Percentiles rank a stretch among this genome's conserved stretches.
Conservation (phyloP, 2,329 filamentous ascomycete species). For the Graphilbum fragrans region DNA sequence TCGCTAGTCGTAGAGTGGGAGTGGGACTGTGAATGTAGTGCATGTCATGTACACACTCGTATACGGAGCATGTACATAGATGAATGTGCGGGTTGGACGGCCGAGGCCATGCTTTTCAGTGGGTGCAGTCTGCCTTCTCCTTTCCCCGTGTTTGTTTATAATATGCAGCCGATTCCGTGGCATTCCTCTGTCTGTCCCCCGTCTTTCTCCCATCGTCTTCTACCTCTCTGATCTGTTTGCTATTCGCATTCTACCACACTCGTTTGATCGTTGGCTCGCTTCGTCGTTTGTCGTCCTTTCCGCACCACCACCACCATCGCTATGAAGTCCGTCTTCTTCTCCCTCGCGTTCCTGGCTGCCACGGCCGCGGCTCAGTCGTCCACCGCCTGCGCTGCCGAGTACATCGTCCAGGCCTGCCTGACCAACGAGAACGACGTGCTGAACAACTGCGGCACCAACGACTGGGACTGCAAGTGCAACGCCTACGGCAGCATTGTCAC, state of each 20-base stretch:
- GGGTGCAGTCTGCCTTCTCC: too few species aligned
- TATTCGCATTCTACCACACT: not conserved
- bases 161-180: too few species aligned
- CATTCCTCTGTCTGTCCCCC: too few species aligned
- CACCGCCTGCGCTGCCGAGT: conserved; percentile 9
- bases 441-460: conserved; percentile 22
- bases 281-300: not conserved
- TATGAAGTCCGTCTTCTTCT: conserved; percentile 7
- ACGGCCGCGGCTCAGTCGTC: conserved; percentile 3
- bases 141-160: too few species aligned
- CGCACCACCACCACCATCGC: not conserved
- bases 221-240: not conserved
- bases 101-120: too few species aligned
- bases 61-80: too few species aligned
- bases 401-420: conserved; percentile 12
- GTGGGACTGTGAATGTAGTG: too few species aligned
- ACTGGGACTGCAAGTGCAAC: conserved; percentile 35
- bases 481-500: conserved; percentile 31
- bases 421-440: conserved; percentile 24
- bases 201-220: not conserved
- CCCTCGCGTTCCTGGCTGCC: conserved; percentile 4
- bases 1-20: too few species aligned
- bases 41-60: too few species aligned
- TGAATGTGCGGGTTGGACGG: too few species aligned
- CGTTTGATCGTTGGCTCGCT: not conserved